Conservation (phyloP, 108 stramenopile genomes). For the Stephanodiscus minutulus region DNA sequence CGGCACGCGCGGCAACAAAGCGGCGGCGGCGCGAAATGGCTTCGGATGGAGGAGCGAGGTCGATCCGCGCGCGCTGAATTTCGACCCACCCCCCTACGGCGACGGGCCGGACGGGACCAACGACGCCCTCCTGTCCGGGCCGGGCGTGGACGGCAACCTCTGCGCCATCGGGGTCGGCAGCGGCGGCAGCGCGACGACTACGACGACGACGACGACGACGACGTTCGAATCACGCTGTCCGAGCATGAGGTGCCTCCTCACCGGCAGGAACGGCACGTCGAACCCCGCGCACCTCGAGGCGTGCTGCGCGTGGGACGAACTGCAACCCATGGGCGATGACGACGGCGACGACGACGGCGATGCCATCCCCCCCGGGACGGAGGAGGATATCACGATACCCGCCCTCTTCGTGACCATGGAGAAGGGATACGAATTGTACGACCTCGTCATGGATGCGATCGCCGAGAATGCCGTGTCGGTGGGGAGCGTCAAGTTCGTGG, state of each 20-base stretch:
- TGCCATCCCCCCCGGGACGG: conserved; percentile 33
- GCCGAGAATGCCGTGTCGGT: neutral
- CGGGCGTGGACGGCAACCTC: conserved; percentile 53
- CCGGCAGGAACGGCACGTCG: conserved; percentile 47
- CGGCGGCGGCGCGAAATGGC: conserved; percentile 4
- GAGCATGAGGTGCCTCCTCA: conserved; percentile 73
- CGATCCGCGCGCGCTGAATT: conserved; percentile 44
- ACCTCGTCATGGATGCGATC: conserved; percentile 13
- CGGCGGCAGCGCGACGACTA: neutral
- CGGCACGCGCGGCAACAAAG: conserved; percentile 3
- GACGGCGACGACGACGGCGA: conserved; percentile 54
- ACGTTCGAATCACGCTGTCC: conserved; percentile 52
- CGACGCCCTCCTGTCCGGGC: conserved; percentile 63
- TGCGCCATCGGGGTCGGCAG: conserved; percentile 51
- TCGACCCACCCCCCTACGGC: conserved; percentile 64
- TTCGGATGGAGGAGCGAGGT: conserved; percentile 49
- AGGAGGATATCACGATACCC: conserved; percentile 39
- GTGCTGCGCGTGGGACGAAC: conserved; percentile 91
- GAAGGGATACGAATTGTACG: conserved; percentile 51
- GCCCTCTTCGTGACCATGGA: conserved; percentile 75
- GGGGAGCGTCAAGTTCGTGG: conserved; percentile 17
- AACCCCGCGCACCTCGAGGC: conserved; percentile 47
- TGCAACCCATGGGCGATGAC: conserved; percentile 43
- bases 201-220: conserved; percentile 8
- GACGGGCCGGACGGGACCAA: conserved; percentile 30